Evolutionary conservation across 2,329 filamentous ascomycete species (phyloP).

Genomic region (Boeremia lycopersici): DNA sequence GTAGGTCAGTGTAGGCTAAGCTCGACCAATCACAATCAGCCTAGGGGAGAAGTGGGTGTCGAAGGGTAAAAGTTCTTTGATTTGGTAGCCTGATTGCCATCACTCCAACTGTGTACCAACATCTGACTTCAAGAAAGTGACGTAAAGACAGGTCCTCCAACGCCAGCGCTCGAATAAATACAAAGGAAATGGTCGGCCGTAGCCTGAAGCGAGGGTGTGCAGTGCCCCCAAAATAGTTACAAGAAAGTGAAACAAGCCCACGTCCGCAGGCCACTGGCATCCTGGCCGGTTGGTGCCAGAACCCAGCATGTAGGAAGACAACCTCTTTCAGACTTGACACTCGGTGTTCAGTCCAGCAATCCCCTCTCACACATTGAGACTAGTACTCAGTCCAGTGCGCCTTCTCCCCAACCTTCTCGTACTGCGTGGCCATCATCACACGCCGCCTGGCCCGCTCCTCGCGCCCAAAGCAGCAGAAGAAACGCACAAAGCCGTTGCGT

Average conservation of each 20-base stretch:
- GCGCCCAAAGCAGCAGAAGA: conserved; percentile 44
- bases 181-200: not conserved
- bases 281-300: too few relatives aligned
- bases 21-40: too few relatives aligned
- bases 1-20: too few relatives aligned
- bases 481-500: conserved; percentile 36
- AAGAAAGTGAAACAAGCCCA: not conserved
- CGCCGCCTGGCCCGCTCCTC: conserved; percentile 38
- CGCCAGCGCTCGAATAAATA: not conserved
- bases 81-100: too few relatives aligned
- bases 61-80: too few relatives aligned
- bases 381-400: conserved; percentile 43
- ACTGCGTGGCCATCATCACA: conserved; percentile 27
- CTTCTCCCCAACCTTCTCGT: conserved; percentile 40
- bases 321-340: too few relatives aligned
- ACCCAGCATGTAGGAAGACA: too few relatives aligned
- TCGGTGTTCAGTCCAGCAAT: not conserved
- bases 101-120: not conserved
- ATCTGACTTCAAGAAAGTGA: not conserved
- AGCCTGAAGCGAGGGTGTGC: not conserved
- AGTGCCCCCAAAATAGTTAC: not conserved
- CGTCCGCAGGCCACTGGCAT: not conserved
- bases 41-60: too few relatives aligned
- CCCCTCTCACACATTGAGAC: not conserved
- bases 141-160: not conserved